Conservation (phyloP, 2,329 filamentous ascomycete genomes). For the Sporothrix variecibatus region DNA sequence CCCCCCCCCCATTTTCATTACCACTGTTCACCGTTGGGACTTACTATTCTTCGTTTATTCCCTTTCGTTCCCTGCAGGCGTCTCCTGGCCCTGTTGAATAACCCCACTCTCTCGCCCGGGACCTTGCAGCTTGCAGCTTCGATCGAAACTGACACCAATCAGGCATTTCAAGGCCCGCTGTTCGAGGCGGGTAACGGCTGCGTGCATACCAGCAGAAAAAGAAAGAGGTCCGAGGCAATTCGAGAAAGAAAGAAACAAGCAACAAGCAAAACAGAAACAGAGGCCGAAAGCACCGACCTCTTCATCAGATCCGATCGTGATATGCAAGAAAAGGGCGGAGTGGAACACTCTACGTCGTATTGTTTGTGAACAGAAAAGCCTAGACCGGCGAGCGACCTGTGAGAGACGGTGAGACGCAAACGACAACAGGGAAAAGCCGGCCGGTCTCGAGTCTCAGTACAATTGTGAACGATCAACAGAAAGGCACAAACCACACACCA, state of each 20-base stretch:
- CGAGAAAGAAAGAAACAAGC: not conserved
- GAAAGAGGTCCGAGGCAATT: not conserved
- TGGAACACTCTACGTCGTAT: not conserved
- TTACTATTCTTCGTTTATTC: not conserved
- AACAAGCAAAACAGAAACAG: not conserved
- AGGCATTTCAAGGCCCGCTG: constrained; percentile 10
- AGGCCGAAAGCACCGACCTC: not conserved
- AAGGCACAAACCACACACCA: not conserved
- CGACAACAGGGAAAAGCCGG: not conserved
- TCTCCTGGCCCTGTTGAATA: not conserved
- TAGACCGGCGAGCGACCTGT: not conserved
- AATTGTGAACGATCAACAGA: not conserved
- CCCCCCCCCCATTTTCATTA: not conserved
- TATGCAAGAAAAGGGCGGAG: not conserved
- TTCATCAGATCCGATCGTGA: not conserved
- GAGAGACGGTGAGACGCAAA: constrained; percentile 14
- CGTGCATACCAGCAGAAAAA: constrained; percentile 15
- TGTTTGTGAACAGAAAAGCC: not conserved
- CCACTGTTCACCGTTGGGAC: not conserved
- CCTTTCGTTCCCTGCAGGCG: not conserved
- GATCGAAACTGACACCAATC: constrained; percentile 23
- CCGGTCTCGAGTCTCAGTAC: not conserved
- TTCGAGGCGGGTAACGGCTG: not conserved
- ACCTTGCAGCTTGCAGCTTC: constrained; percentile 29
- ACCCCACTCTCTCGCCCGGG: constrained; percentile 22